Percentiles rank a stretch among this genome's conserved stretches.
Evolutionary conservation across 106 monocot genomes (phyloP).

Genomic region (Phalaenopsis aphrodite): DNA sequence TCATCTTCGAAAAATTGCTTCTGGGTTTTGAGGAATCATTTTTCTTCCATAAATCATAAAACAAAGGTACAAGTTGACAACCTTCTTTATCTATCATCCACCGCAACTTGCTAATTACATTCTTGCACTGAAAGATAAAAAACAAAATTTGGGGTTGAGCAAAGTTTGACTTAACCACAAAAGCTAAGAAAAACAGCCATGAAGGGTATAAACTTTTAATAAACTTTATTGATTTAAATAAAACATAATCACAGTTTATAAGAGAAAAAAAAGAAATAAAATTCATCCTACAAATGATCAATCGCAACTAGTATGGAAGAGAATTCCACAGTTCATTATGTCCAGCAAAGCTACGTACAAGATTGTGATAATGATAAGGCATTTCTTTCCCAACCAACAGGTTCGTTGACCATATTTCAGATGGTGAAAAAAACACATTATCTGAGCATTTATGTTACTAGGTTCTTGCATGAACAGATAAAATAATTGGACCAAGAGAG

Average conservation of each 20-base stretch:
- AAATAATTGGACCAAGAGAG: no score
- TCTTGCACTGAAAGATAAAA: slow-evolving; percentile 61
- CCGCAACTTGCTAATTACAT: slow-evolving; percentile 82
- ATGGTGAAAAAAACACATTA: no score
- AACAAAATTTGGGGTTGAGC: background rate
- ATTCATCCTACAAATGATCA: background rate
- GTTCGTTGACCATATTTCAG: no score
- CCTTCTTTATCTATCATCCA: slow-evolving; percentile 84
- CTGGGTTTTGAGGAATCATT: slow-evolving; percentile 33
- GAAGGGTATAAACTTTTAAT: background rate
- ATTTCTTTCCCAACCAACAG: background rate
- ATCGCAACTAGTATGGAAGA: background rate
- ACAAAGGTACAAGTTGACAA: slow-evolving; percentile 48
- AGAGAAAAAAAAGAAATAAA: background rate
- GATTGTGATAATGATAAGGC: background rate
- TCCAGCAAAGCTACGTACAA: background rate
- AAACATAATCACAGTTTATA: background rate
- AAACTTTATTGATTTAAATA: background rate
- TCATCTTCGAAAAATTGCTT: slow-evolving; percentile 10
- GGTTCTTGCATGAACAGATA: no score
- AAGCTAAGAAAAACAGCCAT: background rate
- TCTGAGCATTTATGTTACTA: no score
- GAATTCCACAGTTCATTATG: background rate
- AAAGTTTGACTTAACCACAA: background rate
- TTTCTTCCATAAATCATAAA: slow-evolving; percentile 64